phyloP scores from a whole-genome alignment of 1,284 basidiomycete genomes.

The Austropuccinia psidii region DNA sequence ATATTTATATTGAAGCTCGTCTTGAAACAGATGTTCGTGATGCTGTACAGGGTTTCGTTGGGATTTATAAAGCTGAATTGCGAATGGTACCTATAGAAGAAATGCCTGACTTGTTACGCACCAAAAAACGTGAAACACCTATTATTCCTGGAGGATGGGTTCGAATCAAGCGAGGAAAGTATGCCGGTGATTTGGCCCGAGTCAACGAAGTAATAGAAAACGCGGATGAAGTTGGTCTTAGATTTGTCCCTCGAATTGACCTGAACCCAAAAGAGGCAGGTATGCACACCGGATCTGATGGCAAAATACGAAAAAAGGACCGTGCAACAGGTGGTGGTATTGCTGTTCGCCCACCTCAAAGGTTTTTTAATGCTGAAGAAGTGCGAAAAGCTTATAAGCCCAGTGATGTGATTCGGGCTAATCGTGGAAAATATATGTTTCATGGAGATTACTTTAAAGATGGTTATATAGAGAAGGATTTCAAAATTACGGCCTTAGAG shows the following conservation, averaged over 20 bases:
- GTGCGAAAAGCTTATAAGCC: constrained; percentile 77
- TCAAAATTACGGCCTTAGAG: constrained; percentile 70
- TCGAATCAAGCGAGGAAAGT: constrained; percentile 85
- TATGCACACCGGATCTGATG: constrained; percentile 52
- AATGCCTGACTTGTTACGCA: constrained; percentile 92
- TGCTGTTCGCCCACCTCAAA: constrained; percentile 73
- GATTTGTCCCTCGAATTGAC: constrained; percentile 95
- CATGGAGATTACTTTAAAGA: constrained; percentile 87
- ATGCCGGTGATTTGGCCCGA: constrained; percentile 89
- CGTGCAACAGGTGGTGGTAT: constrained; percentile 47
- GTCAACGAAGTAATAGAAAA: constrained; percentile 89
- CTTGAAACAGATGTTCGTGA: constrained; percentile 76
- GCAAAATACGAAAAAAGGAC: constrained; percentile 59
- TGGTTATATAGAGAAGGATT: constrained; percentile 94
- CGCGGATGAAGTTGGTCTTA: constrained; percentile 84
- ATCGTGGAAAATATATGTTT: constrained; percentile 68
- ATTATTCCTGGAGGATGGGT: constrained; percentile 88
- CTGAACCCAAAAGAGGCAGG: constrained; percentile 76
- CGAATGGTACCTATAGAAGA: constrained; percentile 91
- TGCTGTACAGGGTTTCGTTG: constrained; percentile 82
- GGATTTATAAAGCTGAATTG: constrained; percentile 74
- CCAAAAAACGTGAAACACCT: constrained; percentile 85
- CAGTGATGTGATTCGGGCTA: constrained; percentile 59
- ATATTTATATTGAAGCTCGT: constrained; percentile 91
- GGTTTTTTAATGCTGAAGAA: constrained; percentile 90